Evolutionary conservation across 257 asterid species (phyloP).

Genomic region (Solanum sitiens): DNA sequence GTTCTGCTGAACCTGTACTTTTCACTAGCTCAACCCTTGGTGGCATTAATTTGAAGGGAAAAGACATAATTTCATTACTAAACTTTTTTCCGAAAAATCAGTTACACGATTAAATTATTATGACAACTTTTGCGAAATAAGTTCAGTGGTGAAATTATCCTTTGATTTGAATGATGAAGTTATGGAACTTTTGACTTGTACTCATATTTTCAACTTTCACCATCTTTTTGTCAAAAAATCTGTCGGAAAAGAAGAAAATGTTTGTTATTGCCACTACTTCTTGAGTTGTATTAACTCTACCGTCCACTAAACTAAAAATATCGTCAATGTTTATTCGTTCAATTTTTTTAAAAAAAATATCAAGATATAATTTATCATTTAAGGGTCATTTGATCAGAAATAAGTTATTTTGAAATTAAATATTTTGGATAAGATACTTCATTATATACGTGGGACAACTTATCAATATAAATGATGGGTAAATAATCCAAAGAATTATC

Average conservation of each 20-base stretch:
- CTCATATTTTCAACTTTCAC: neutral
- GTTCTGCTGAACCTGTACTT: neutral
- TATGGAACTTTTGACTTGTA: neutral
- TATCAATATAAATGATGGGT: no score
- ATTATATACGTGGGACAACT: neutral
- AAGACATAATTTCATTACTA: no score
- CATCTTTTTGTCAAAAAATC: neutral
- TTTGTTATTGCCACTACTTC: neutral
- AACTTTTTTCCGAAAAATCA: no score
- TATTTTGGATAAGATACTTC: no score
- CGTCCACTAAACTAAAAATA: neutral
- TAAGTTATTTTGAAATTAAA: no score
- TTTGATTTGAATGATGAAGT: neutral
- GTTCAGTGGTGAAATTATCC: no score
- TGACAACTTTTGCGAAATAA: rapidly evolving
- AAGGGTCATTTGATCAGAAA: neutral
- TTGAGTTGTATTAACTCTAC: neutral
- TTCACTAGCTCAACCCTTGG: neutral
- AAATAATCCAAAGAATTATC: no score
- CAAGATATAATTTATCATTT: neutral
- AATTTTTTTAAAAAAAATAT: neutral
- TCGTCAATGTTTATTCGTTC: neutral
- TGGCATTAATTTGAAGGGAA: neutral
- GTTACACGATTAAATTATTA: no score
- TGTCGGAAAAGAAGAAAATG: neutral